Conservation (phyloP, 768 basidiomycete genomes). For the Zangia roseola region DNA sequence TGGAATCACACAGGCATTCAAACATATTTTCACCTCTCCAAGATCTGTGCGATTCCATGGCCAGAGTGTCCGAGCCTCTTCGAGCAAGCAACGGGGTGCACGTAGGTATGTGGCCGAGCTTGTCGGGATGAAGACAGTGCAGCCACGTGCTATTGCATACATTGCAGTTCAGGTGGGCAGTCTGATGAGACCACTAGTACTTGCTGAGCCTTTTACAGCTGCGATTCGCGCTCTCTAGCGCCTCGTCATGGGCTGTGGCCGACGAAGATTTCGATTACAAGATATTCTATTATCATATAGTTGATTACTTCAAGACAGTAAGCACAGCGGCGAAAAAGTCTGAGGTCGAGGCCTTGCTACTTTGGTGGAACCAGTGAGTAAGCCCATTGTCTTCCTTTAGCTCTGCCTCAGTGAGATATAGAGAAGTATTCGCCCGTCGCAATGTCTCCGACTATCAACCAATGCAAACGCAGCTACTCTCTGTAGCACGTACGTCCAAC, state of each 20-base stretch:
- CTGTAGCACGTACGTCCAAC: too few relatives aligned
- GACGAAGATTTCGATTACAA: slow-evolving; percentile 11
- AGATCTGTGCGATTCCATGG: slow-evolving; percentile 4
- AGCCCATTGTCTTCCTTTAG: too few relatives aligned
- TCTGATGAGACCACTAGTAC: neutral
- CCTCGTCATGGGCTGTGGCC: neutral
- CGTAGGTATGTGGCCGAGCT: slow-evolving; percentile 3
- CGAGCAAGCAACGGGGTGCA: neutral
- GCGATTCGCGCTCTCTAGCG: slow-evolving; percentile 12
- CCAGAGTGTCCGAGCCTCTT: too few relatives aligned
- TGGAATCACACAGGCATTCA: too few relatives aligned
- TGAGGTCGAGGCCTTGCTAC: neutral
- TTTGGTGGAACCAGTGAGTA: slow-evolving; percentile 12
- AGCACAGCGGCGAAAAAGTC: neutral
- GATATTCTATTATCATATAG: slow-evolving; percentile 11
- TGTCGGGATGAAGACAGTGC: slow-evolving; percentile 9
- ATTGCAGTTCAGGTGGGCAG: slow-evolving; percentile 23
- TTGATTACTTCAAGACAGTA: slow-evolving; percentile 9
- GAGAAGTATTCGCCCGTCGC: too few relatives aligned
- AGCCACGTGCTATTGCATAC: slow-evolving; percentile 24
- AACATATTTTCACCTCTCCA: slow-evolving; percentile 20
- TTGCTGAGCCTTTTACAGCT: slow-evolving; percentile 3
- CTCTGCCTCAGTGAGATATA: too few relatives aligned
- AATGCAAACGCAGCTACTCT: too few relatives aligned
- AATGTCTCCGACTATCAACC: too few relatives aligned